These are phyloP conservation scores for Neospora caninum DNA, from an alignment of 169 alveolate species.

Conservation along the genomic window DNA sequence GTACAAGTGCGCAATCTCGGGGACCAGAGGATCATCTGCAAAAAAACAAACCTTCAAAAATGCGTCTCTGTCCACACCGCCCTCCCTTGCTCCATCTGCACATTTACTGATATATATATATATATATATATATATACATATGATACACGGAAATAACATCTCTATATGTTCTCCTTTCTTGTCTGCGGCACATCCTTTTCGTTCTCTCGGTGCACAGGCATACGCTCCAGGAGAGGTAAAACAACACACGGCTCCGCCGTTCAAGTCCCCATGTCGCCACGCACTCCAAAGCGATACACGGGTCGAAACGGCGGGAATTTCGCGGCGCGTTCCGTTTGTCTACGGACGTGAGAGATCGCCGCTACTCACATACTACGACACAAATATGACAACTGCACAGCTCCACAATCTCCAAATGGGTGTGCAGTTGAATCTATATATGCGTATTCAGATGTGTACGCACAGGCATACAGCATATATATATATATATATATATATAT, in stretches of 20 bases:
- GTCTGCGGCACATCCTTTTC: background rate
- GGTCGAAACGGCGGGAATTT: too few relatives aligned
- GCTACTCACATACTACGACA: too few relatives aligned
- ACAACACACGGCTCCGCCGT: too few relatives aligned
- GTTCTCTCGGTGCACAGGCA: background rate
- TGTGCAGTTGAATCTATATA: background rate
- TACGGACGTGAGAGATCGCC: too few relatives aligned
- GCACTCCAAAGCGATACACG: too few relatives aligned
- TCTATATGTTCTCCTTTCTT: too few relatives aligned
- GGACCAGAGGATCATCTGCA: conserved; percentile 98
- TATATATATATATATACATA: conserved; percentile 32
- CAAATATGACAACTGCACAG: too few relatives aligned
- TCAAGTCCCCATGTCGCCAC: too few relatives aligned
- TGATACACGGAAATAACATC: too few relatives aligned
- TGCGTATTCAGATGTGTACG: background rate
- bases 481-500: background rate
- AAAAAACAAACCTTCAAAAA: background rate
- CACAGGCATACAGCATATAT: background rate
- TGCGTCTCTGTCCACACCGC: background rate
- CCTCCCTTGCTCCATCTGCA: background rate
- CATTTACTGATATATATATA: conserved; percentile 84
- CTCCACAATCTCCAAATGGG: too few relatives aligned
- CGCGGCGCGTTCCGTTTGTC: too few relatives aligned
- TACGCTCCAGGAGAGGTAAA: too few relatives aligned
- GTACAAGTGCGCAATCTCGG: conserved; percentile 98